Evolutionary conservation across 192 early-diverging fungal genomes (phyloP), one percentile per base, ranked within the genome.

Genomic region (Coemansia sp.): DNA sequence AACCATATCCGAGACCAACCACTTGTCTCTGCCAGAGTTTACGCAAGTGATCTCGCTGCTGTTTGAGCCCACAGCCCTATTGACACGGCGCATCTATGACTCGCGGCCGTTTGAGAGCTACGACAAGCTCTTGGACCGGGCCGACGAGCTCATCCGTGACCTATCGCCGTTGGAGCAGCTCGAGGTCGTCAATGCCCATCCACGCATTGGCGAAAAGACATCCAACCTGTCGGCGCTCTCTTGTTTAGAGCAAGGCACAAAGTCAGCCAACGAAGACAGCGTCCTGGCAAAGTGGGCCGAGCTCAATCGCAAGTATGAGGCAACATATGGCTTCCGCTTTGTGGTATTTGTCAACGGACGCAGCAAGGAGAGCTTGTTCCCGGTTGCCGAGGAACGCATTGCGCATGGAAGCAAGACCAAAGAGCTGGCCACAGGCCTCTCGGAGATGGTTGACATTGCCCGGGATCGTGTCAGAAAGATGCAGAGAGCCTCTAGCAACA

Each of bases 171-270:
- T 82, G 33, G 89, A 93, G 69, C 84, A 90, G 63, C 69, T 92
- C 26, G 85, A 85, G 17, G 84, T 96, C 10, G 86, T 96, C 63
- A 94, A 94, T 69, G 93, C 93, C 2, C 94, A 96, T 65, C 91
- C 94, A 21, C 84, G 91, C 19, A 92, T 96, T 61, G 94, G 94
- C 57, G 89, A 87, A 38, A 83, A 72, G 54, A 85, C 86, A 26
- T 73, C 64, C 17, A 86, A 86, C 32, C 81, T 92, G 32, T 92
- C 91, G 6, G 85, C 85, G 11, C 63, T 89, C 57, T 90, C 88
- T 12, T 67, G 85, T 40, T 84, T 84, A 42, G 91, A 92, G 60
- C 91, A 92, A 70, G 75, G 83, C 14, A 61, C 72, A 15, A 59
- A 65, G 7, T 54, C 83, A 41, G 76, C 70, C 56, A 81, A 85